Evolutionary conservation across 768 basidiomycete species (phyloP), one percentile per base, ranked within the genome.

Genomic region (Cystobasidium ongulense): DNA sequence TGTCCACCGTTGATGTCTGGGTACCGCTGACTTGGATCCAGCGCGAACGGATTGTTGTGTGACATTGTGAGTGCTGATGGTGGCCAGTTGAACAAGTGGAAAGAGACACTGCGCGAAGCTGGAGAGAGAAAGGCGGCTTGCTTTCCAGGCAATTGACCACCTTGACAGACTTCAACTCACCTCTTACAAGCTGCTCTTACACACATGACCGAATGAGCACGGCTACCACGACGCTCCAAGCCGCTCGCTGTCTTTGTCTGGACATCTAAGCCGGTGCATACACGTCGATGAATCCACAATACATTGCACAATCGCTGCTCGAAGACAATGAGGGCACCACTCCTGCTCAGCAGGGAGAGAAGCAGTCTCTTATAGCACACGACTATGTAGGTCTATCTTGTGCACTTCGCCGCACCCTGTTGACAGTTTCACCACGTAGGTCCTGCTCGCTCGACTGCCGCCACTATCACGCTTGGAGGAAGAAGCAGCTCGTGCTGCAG

Each of bases 11-110:
- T 29, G 27, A 71, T 71, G 53, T 71, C 68, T 25, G 68, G 68
- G 36, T 71, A 71, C 36, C 68, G 10, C 52, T 36, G 43, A 33
- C 25, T 25, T 21, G 68, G 25, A 57, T 31, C 29, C 50, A 54
- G 13, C 39, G 68, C 68, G 43, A 71, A 71, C 11, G 68, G 68
- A 33, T 71, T 71, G 54, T 71, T 71, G 54, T 25, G 36, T 18
- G 43, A 36, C 33, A 29, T 27, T 38, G 29, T 71, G 68, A 50
- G 38, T 52, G 2, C 27, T 31, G 65, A 7, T 13, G 39, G 39
- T 17, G 38, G 41, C 43, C 27, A 33, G n/a, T 36, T n/a, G 25
- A n/a, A 46, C 36, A 11, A 25, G 38, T 52, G 33, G n/a, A 29
- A 10, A 67, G 46, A 31, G 65, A 50, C 38, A 36, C 38, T 25